phyloP scores from a whole-genome alignment of 2,329 filamentous ascomycete species.

The Byssothecium circinans region DNA sequence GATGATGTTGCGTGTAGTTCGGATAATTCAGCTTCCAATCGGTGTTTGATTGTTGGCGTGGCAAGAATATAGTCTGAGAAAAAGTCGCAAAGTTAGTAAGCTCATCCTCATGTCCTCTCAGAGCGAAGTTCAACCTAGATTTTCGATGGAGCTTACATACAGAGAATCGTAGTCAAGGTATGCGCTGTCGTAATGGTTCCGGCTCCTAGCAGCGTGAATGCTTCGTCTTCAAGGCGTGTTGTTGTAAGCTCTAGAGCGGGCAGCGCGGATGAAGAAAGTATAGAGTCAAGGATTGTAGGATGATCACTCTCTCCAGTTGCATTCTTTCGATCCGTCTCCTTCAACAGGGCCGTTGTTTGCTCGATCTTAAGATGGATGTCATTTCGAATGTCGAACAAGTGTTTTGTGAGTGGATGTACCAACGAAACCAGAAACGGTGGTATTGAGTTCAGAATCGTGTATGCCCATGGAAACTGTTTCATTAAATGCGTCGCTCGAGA shows the following conservation, averaged over 20 bases:
- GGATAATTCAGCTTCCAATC: constrained; percentile 11
- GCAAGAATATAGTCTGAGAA: constrained; percentile 9
- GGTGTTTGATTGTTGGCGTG: constrained; percentile 5
- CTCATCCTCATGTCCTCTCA: too few relatives aligned
- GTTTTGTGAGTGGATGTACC: constrained; percentile 25
- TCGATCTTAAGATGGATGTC: constrained; percentile 16
- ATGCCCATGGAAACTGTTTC: constrained; percentile 26
- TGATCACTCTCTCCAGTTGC: constrained; percentile 1
- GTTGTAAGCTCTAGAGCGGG: constrained; percentile 17
- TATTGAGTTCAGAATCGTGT: constrained; percentile 12
- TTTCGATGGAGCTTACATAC: background rate
- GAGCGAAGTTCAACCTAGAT: too few relatives aligned
- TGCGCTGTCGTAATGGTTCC: constrained; percentile 47
- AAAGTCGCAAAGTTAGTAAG: too few relatives aligned
- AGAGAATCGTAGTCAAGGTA: constrained; percentile 29
- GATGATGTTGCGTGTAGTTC: constrained; percentile 4
- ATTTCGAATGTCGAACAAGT: constrained; percentile 25
- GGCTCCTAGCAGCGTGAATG: constrained; percentile 25
- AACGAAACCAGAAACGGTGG: constrained; percentile 21
- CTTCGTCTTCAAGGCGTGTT: constrained; percentile 15
- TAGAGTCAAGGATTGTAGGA: constrained; percentile 15
- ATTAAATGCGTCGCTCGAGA: constrained; percentile 31
- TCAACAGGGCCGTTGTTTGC: background rate
- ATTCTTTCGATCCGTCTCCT: background rate
- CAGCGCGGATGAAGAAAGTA: constrained; percentile 9